Base-by-base conservation (phyloP, 768 basidiomycete species). In the Daedaleopsis nitida region DNA sequence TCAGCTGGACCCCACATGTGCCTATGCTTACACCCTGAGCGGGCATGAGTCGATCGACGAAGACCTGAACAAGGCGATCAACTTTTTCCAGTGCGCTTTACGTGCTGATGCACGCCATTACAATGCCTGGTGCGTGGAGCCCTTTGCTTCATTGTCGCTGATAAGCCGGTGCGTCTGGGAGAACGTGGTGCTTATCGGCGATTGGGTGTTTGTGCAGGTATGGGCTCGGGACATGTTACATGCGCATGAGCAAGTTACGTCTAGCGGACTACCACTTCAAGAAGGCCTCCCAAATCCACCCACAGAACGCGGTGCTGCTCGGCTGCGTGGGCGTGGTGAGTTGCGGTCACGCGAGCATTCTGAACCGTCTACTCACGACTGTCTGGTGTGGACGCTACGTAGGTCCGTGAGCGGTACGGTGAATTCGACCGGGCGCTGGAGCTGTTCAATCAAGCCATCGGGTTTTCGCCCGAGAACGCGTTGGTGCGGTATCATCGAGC, bases 31-130 rank as follows among this genome's bases (percentile, higher is more conserved):
- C 78, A 97, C 95, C 23, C 80, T 99, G 61, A 94, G 94, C 70
- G 97, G 97, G 53, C 96, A 98, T 75, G 97, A 99, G 81, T 92
- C 89, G 34, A 86, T 98, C 68, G 92, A 98, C 76, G 96, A 98
- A 69, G 94, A 98, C 79, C 80, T 94, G 65, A 92, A 96, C 69
- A 88, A 89, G 75, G 95, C 96, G 39, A 87, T 96, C 66, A 86
- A 83, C 62, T 96, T 92, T 79, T 99, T 96, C 73, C 87, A 97
- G 74, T 87, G 86, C 58, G 96, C 96, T 42, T 81, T 99, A 74
- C 86, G 92, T 76, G 88, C 91, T 60, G 95, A 98, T 79, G 78
- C 85, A 69, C 87, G 93, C 76, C 94, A 97, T 76, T 99, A 98
- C 76, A 96, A 97, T 77, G 97, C 97, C 56, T 98, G 97, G 97